phyloP scores from a whole-genome alignment of 495 filamentous ascomycete genomes.

The Chlorociboria aeruginascens region DNA sequence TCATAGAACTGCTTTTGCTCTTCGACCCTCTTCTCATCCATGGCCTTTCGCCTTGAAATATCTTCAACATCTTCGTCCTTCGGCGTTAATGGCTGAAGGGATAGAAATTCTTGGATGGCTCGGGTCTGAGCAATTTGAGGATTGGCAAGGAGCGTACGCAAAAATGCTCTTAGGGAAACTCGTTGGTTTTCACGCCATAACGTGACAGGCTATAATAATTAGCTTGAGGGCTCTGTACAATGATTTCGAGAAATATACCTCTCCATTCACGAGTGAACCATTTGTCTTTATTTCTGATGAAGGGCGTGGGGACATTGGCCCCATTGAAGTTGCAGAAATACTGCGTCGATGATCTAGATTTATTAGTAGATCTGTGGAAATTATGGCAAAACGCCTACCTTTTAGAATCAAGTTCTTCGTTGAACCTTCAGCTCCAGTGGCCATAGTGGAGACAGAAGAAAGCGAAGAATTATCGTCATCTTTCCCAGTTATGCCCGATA shows the following conservation, averaged over 20 bases:
- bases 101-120: conserved; percentile 73
- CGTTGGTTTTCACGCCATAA: conserved; percentile 86
- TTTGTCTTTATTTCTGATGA: conserved; percentile 3
- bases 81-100: conserved; percentile 48
- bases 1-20: conserved; percentile 94
- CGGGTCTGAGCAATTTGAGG: conserved; percentile 69
- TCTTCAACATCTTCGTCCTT: conserved; percentile 78
- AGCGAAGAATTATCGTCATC: conserved; percentile 53
- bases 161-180: conserved; percentile 80
- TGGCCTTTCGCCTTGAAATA: conserved; percentile 61
- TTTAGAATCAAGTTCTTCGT: conserved; percentile 33
- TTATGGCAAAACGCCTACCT: conserved; percentile 16
- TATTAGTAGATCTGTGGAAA: background rate
- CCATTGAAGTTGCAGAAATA: conserved; percentile 4
- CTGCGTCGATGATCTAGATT: conserved; percentile 11
- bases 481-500: conserved; percentile 31
- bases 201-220: conserved; percentile 26
- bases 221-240: no score
- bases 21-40: conserved; percentile 79
- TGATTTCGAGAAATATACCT: no score
- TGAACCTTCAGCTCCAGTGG: conserved; percentile 5
- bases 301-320: conserved; percentile 12
- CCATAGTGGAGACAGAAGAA: conserved; percentile 56
- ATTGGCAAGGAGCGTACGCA: conserved; percentile 74
- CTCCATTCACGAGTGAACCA: no score